Evolutionary conservation across 805 yeast genomes (phyloP), one percentile per base, ranked within the genome.

Genomic region (Wickerhamiella nectarea): DNA sequence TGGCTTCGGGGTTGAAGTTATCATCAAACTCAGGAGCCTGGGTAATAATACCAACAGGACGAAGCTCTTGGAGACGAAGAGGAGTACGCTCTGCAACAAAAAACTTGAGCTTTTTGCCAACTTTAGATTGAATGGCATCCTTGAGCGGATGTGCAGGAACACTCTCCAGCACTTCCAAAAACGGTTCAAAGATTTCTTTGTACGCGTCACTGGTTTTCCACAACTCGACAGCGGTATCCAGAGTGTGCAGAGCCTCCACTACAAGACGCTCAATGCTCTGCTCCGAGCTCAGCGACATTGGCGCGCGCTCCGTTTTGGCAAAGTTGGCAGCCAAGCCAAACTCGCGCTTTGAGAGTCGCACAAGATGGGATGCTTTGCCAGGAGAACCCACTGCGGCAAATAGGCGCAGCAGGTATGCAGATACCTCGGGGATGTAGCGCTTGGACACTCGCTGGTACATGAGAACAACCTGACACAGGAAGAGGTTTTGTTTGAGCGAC

Each of bases 1-100:
- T 87, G 74, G 78, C 83, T 58, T 85, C 95, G 45, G 95, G 95
- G 65, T 87, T 89, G 74, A 79, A 91, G 68, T 86, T 85, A 56
- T 85, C 97, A 64, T 89, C 96, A 60, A 80, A 91, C 63, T 82
- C 78, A 51, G 99, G 99, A 29, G 86, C 80, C 55, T 72, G 73
- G 2, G 94, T 73, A 34, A 86, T 78, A 56, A 91, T 81, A 3
- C 95, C 81, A 45, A 91, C 58, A 19, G 94, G 85, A 56, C 74
- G 75, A 66, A 87, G 96, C 6, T 74, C 65, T 64, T 91, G 99
- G 49, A 91, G 69, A 12, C 75, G 67, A 54, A 91, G 71, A 46
- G 96, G 95, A 46, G 59, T 65, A 48, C 82, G 74, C 41, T 70
- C 75, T 31, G 69, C 65, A 15, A 43, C 46, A 6, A 73, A 62